These are phyloP conservation scores for Verticillium klebahnii DNA, from an alignment of 2,329 filamentous ascomycete species.

Conservation along the genomic window DNA sequence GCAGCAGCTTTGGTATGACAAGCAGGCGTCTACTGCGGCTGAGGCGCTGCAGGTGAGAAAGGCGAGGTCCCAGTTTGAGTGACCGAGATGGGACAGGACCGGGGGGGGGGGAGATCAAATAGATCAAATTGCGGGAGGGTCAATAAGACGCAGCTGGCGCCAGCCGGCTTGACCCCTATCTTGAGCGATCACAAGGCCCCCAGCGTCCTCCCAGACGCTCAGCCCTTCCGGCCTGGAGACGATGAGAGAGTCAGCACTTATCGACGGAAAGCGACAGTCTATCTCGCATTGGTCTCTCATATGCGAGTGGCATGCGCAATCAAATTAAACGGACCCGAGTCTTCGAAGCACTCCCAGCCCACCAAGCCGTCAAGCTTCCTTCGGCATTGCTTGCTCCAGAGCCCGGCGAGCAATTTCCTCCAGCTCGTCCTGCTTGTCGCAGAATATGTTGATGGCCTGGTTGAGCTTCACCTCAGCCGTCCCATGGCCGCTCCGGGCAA, in stretches of 20 bases:
- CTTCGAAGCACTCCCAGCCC: too few species aligned
- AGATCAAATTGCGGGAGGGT: neutral
- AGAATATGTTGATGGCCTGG: conserved; percentile 55
- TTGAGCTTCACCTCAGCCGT: conserved; percentile 45
- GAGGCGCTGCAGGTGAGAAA: neutral
- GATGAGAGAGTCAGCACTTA: too few species aligned
- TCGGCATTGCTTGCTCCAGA: neutral
- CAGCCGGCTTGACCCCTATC: neutral
- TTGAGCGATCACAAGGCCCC: too few species aligned
- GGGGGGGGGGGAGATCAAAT: neutral
- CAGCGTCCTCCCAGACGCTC: too few species aligned
- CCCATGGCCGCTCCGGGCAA: conserved; percentile 41
- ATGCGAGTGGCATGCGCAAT: too few species aligned
- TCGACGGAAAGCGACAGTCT: too few species aligned
- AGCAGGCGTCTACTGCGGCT: neutral
- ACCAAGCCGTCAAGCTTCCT: neutral
- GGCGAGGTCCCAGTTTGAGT: neutral
- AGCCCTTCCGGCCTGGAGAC: too few species aligned
- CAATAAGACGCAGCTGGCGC: neutral
- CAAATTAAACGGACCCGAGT: too few species aligned
- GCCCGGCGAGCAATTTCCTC: conserved; percentile 26
- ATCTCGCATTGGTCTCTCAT: too few species aligned
- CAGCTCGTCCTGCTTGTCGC: conserved; percentile 48
- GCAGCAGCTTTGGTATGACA: neutral
- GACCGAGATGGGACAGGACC: neutral